Percentiles rank a stretch among this genome's conserved stretches.
These are phyloP conservation scores for Xylaria flabelliformis DNA, from an alignment of 495 filamentous ascomycete species.

Conservation along the genomic window DNA sequence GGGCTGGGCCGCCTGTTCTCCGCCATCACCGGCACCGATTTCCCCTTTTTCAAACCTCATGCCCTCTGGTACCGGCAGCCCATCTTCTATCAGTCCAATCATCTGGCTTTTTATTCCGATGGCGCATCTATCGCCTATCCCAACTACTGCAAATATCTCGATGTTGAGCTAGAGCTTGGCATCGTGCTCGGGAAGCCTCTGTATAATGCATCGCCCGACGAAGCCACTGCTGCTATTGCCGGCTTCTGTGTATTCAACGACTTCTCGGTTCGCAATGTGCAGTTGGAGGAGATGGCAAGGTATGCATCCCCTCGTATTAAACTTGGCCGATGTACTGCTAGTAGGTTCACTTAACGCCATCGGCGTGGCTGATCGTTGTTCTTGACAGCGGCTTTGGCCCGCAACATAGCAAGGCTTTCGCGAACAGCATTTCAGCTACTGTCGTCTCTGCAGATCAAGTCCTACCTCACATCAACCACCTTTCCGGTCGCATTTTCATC, in stretches of 20 bases:
- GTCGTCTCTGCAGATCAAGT: constrained; percentile 26
- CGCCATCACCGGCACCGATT: constrained; percentile 19
- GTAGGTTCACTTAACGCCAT: neutral
- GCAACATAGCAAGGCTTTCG: constrained; percentile 30
- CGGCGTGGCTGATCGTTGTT: neutral
- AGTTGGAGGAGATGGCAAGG: constrained; percentile 29
- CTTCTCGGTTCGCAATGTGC: constrained; percentile 28
- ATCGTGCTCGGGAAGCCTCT: constrained; percentile 26
- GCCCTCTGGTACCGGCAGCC: constrained; percentile 29
- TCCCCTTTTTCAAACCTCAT: constrained; percentile 27
- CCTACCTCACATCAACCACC: constrained; percentile 16
- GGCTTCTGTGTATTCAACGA: constrained; percentile 30
- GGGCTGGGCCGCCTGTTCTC: constrained; percentile 13
- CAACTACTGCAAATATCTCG: constrained; percentile 23
- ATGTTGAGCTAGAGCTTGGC: constrained; percentile 28
- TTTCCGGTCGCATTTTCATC: constrained; percentile 24
- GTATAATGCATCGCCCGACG: constrained; percentile 25
- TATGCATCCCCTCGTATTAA: constrained; percentile 2
- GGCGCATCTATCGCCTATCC: constrained; percentile 24
- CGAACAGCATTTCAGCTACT: constrained; percentile 26
- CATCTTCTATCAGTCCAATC: constrained; percentile 30
- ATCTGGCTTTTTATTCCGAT: constrained; percentile 28
- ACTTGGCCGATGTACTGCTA: neutral
- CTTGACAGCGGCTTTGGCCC: constrained; percentile 26
- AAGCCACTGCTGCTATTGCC: constrained; percentile 23